Base-by-base conservation (phyloP, 352 stramenopile species). In the Globisporangium okanoganense region DNA sequence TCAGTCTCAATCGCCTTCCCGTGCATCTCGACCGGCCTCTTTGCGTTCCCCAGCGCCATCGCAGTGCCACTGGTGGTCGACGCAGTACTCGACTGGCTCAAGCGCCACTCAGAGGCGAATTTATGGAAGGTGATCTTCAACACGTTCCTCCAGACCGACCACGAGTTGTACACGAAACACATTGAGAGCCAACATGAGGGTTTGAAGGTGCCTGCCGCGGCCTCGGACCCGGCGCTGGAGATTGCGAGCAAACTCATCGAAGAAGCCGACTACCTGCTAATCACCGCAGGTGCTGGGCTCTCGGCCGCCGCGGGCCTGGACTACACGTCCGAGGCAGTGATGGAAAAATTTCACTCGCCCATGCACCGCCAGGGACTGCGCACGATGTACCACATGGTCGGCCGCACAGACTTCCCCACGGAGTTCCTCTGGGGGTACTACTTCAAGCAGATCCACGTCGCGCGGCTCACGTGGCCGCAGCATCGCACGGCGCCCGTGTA, bases 81-180 rank as follows among this genome's bases (percentile, higher is more conserved):
- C 16, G 66, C 71, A 1, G 80, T 92, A 22, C n/a, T 66, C 4
- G 65, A 72, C 3, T 92, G 82, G 82, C 60, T 92, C 14, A 29
- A 70, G 12, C 31, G 43, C 1, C 70, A 89, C 51, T 16, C 69
- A 9, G 58, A 76, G 10, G 44, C 74, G 27, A 70, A 58, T 0
- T 35, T 52, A 2, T 87, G 82, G 75, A 81, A 66, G 38, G 73
- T 92, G 13, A 69, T 90, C 49, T 90, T 90, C 67, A 88, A 92
- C 59, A 85, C 79, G 8, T 92, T 90, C 47, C 53, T 84, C 4
- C 68, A 85, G 18, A 65, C 59, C 9, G 82, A 92, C 60, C 71
- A 78, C 31, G 69, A 81, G 7, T 48, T 87, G 16, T 92, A 92
- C 67, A 70, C 77, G 59, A 20, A 33, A 1, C 49, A 69, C 31